Conservation (phyloP, 164 flowering plant genomes). For the Brasenia schreberi region DNA sequence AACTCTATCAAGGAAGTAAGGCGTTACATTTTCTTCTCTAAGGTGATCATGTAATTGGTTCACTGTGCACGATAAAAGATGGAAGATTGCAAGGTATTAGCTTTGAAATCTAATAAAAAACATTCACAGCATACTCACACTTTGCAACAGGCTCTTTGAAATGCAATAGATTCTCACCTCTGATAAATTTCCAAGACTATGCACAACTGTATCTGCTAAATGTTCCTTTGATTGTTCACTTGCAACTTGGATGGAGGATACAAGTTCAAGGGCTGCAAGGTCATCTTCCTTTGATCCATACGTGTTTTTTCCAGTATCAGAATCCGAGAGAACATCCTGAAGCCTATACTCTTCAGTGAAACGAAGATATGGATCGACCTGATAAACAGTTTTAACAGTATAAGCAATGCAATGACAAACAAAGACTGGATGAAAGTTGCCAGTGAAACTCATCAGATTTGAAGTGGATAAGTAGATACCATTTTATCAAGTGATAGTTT, state of each 20-base stretch:
- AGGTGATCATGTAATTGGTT: too few relatives aligned
- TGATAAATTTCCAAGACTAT: constrained; percentile 32
- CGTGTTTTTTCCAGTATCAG: constrained; percentile 9
- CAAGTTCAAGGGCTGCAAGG: constrained; percentile 41
- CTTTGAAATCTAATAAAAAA: background rate
- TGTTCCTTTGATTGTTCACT: constrained; percentile 37
- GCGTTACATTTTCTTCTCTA: too few relatives aligned
- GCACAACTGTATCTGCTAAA: constrained; percentile 36
- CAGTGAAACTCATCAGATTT: too few relatives aligned
- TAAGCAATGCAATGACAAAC: background rate
- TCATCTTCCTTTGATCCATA: constrained; percentile 67
- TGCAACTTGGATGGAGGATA: constrained; percentile 29
- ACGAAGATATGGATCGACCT: constrained; percentile 77
- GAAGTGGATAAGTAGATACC: constrained; percentile 17
- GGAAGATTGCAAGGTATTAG: too few relatives aligned
- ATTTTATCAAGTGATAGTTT: constrained; percentile 43
- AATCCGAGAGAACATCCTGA: constrained; percentile 21
- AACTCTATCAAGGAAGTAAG: too few relatives aligned
- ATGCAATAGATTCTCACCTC: constrained; percentile 30
- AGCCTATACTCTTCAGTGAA: constrained; percentile 47
- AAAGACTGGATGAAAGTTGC: background rate
- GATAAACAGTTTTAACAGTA: constrained; percentile 4
- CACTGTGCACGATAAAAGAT: too few relatives aligned
- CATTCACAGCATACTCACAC: background rate
- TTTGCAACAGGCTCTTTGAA: background rate